These are phyloP conservation scores for Euptelea pleiosperma DNA, from an alignment of 164 flowering plant species.

Conservation along the genomic window DNA sequence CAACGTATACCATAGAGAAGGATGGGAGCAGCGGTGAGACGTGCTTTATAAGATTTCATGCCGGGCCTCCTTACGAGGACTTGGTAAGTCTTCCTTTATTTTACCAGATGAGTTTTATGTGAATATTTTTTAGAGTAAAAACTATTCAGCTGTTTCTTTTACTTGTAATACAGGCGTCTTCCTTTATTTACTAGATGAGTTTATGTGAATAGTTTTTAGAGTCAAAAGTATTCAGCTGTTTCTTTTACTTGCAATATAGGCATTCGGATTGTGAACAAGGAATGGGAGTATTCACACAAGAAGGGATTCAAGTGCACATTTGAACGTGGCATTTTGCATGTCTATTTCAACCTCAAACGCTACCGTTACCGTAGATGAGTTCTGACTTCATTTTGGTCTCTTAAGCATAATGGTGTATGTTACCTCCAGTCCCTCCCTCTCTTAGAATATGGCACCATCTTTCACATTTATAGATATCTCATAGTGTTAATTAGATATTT, in stretches of 20 bases:
- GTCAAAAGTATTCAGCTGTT: neutral
- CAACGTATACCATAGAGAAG: constrained; percentile 76
- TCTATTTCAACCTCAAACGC: constrained; percentile 95
- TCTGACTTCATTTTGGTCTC: neutral
- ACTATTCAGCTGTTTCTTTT: too few species aligned
- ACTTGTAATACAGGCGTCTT: too few species aligned
- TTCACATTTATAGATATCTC: too few species aligned
- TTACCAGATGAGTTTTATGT: neutral
- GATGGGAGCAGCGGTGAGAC: constrained; percentile 89
- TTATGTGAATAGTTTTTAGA: too few species aligned
- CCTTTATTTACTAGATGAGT: too few species aligned
- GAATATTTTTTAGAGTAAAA: too few species aligned
- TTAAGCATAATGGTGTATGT: too few species aligned
- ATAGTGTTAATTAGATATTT: too few species aligned
- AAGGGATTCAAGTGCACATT: constrained; percentile 97
- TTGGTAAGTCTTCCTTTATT: constrained; percentile 52
- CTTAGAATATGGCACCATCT: too few species aligned
- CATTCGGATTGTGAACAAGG: constrained; percentile 92
- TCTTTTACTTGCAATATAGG: constrained; percentile 36
- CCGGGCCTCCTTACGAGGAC: constrained; percentile 99
- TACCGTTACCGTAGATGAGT: constrained; percentile 78
- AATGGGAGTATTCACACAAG: constrained; percentile 98
- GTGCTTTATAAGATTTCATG: constrained; percentile 88
- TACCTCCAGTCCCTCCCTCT: too few species aligned
- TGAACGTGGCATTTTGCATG: constrained; percentile 92